phyloP scores from a whole-genome alignment of 768 basidiomycete species.

The Mycena belliarum region DNA sequence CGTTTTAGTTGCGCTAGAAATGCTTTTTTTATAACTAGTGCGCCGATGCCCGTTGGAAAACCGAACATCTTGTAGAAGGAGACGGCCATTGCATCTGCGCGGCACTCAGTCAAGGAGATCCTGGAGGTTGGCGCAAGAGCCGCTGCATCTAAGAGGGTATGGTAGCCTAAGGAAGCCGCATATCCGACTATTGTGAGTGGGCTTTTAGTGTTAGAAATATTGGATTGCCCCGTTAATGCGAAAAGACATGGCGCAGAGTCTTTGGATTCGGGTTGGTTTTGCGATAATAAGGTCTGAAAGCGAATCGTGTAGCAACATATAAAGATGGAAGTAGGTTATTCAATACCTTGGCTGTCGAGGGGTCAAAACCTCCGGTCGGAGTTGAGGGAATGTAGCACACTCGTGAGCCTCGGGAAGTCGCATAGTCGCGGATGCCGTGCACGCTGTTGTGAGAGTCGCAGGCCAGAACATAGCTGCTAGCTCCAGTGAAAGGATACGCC shows the following conservation, averaged over 20 bases:
- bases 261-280: slow-evolving; percentile 37
- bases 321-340: background rate
- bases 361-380: slow-evolving; percentile 62
- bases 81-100: slow-evolving; percentile 79
- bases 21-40: slow-evolving; percentile 69
- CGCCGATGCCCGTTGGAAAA: slow-evolving; percentile 83
- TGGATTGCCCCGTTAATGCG: slow-evolving; percentile 78
- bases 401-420: slow-evolving; percentile 49
- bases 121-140: slow-evolving; percentile 73
- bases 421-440: slow-evolving; percentile 78
- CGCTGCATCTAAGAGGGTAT: slow-evolving; percentile 76
- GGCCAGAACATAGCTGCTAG: slow-evolving; percentile 62
- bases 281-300: slow-evolving; percentile 51
- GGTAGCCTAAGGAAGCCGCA: slow-evolving; percentile 68
- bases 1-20: slow-evolving; percentile 61
- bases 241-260: slow-evolving; percentile 59
- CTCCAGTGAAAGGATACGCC: slow-evolving; percentile 65
- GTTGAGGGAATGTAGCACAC: slow-evolving; percentile 67
- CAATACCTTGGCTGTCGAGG: slow-evolving; percentile 55
- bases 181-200: slow-evolving; percentile 61
- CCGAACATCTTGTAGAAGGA: slow-evolving; percentile 93
- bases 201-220: slow-evolving; percentile 75
- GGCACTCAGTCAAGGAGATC: slow-evolving; percentile 64
- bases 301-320: slow-evolving; percentile 8
- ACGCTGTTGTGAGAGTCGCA: slow-evolving; percentile 73